Conservation (phyloP, 768 basidiomycete species). For the Hygrocybe coccinea region DNA sequence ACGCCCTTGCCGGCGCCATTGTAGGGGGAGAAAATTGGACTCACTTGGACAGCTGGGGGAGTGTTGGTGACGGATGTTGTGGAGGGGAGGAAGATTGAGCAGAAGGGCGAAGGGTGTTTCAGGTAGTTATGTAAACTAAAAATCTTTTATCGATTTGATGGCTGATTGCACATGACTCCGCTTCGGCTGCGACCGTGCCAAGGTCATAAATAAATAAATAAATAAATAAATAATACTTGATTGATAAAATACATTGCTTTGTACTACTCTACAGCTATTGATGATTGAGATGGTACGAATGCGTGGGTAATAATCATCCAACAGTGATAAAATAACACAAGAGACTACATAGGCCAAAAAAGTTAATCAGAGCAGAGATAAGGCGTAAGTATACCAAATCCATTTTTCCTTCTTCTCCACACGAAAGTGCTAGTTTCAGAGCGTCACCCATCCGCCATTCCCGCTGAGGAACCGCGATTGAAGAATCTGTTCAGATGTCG, state of each 20-base stretch:
- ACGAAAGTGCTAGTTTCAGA: too few relatives aligned
- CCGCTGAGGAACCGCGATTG: conserved; percentile 77
- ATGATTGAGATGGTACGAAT: too few relatives aligned
- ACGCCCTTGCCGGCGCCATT: not conserved
- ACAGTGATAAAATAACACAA: too few relatives aligned
- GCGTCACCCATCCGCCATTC: conserved; percentile 51
- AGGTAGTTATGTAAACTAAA: conserved; percentile 58
- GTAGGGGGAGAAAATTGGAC: conserved; percentile 22
- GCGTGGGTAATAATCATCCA: too few relatives aligned
- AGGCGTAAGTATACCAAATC: too few relatives aligned
- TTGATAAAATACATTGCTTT: not conserved
- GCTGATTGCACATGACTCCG: conserved; percentile 49
- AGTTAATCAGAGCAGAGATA: too few relatives aligned
- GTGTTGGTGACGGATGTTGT: conserved; percentile 40
- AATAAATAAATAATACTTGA: not conserved
- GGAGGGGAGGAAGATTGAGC: conserved; percentile 40
- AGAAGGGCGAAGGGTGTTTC: conserved; percentile 44
- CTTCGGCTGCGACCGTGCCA: conserved; percentile 26
- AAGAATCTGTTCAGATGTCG: conserved; percentile 79
- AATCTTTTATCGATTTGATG: conserved; percentile 63
- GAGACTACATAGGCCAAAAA: too few relatives aligned
- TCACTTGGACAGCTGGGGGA: conserved; percentile 30
- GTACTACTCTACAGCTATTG: too few relatives aligned
- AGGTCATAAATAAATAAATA: not conserved
- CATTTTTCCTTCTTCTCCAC: too few relatives aligned